Conservation (phyloP, 2,329 filamentous ascomycete species). For the Metarhizium anisopliae region DNA sequence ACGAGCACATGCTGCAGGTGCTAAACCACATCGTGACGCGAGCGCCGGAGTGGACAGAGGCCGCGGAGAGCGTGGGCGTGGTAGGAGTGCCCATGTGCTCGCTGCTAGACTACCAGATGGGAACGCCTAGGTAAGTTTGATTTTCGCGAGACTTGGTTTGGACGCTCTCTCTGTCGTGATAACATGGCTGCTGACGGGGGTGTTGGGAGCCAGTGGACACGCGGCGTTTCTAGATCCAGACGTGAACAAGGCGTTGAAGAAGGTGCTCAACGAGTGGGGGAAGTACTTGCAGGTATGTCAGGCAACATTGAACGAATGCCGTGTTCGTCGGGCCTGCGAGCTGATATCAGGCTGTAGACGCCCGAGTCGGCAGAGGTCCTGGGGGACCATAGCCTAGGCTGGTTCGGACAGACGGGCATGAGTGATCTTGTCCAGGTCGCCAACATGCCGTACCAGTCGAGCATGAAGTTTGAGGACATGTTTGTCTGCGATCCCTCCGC, state of each 20-base stretch:
- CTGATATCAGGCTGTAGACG: slow-evolving; percentile 19
- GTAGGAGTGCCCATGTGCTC: slow-evolving; percentile 45
- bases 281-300: slow-evolving; percentile 35
- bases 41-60: slow-evolving; percentile 44
- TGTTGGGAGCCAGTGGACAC: slow-evolving; percentile 30
- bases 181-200: background rate
- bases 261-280: slow-evolving; percentile 49
- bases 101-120: slow-evolving; percentile 49
- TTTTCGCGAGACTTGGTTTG: too few species aligned
- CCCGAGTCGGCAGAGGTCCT: slow-evolving; percentile 46
- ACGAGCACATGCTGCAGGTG: slow-evolving; percentile 55
- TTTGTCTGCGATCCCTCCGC: slow-evolving; percentile 49
- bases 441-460: slow-evolving; percentile 33
- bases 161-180: background rate
- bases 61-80: slow-evolving; percentile 40
- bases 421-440: slow-evolving; percentile 42
- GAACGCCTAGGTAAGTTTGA: slow-evolving; percentile 34
- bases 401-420: slow-evolving; percentile 43
- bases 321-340: background rate
- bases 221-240: slow-evolving; percentile 47
- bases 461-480: slow-evolving; percentile 47
- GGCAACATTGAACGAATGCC: too few species aligned
- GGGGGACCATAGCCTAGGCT: slow-evolving; percentile 34
- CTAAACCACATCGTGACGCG: slow-evolving; percentile 50
- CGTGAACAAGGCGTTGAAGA: slow-evolving; percentile 44